Conservation (phyloP, 768 basidiomycete species). For the Lentinula edodes region DNA sequence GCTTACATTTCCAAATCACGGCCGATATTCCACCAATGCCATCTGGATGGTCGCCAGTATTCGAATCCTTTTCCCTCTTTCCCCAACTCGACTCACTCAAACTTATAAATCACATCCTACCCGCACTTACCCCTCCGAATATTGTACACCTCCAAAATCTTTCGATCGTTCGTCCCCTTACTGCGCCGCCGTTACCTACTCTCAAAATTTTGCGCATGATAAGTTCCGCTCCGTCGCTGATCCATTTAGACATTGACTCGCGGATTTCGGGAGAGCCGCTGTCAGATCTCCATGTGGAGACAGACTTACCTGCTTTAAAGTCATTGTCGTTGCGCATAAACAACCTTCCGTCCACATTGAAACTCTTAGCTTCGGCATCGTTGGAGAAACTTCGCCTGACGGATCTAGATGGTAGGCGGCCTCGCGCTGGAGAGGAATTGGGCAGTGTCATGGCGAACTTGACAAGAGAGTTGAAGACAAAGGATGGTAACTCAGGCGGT, state of each 20-base stretch:
- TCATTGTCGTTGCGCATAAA: conserved; percentile 2
- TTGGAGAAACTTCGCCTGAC: background rate
- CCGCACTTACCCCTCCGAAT: background rate
- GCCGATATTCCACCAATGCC: background rate
- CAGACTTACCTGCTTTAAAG: background rate
- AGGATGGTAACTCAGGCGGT: background rate
- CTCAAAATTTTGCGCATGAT: conserved; percentile 5
- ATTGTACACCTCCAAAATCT: background rate
- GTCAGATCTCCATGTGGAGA: background rate
- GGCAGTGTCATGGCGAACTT: background rate
- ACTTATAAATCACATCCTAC: background rate
- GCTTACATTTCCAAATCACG: background rate
- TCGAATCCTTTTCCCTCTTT: conserved; percentile 2
- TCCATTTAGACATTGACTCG: background rate
- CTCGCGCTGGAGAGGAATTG: background rate
- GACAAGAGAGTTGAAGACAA: background rate
- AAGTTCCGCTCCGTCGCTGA: background rate
- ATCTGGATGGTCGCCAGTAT: conserved; percentile 3
- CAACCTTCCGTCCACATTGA: background rate
- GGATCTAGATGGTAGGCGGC: conserved; percentile 2
- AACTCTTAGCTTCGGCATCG: background rate
- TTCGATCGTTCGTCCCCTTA: conserved; percentile 1
- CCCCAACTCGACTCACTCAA: background rate
- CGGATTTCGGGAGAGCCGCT: background rate
- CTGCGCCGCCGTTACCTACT: conserved; percentile 1